A percentile compares a stretch with the other conserved stretches of the same genome.
Evolutionary conservation across 2,329 filamentous ascomycete genomes (phyloP).

Genomic region (Aspergillus costaricaensis): DNA sequence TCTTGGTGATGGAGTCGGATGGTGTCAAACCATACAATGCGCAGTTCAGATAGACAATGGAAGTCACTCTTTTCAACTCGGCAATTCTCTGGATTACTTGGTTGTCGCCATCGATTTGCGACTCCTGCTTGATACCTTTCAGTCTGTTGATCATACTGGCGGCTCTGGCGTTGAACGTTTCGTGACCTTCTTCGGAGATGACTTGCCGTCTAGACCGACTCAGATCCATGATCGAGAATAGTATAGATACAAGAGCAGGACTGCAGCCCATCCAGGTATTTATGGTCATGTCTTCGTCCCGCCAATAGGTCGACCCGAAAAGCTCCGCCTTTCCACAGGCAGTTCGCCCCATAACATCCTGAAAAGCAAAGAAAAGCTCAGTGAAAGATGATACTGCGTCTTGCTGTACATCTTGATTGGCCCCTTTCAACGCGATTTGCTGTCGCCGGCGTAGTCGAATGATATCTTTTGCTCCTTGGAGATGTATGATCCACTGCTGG

Average conservation of each 20-base stretch:
- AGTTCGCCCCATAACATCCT: constrained; percentile 48
- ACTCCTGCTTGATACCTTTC: not conserved
- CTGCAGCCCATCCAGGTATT: constrained; percentile 9
- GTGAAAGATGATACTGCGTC: constrained; percentile 14
- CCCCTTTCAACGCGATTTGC: constrained; percentile 6
- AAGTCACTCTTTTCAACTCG: constrained; percentile 1
- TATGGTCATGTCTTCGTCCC: constrained; percentile 11
- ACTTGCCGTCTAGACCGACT: not conserved
- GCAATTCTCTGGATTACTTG: not conserved
- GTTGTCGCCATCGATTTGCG: not conserved
- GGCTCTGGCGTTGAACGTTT: not conserved
- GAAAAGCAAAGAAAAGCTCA: constrained; percentile 46
- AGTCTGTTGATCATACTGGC: not conserved
- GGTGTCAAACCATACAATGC: not conserved
- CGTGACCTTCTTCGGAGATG: not conserved
- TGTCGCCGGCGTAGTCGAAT: constrained; percentile 35
- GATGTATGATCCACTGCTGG: constrained; percentile 43
- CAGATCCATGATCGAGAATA: constrained; percentile 1
- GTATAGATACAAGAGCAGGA: not conserved
- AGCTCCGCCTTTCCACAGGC: constrained; percentile 46
- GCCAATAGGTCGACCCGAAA: constrained; percentile 46
- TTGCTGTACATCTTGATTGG: not conserved
- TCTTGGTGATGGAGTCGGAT: not conserved
- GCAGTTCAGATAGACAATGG: constrained; percentile 1
- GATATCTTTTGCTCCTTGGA: constrained; percentile 44